Evolutionary conservation across 2,329 filamentous ascomycete genomes (phyloP).

Genomic region (Venturia nashicola): DNA sequence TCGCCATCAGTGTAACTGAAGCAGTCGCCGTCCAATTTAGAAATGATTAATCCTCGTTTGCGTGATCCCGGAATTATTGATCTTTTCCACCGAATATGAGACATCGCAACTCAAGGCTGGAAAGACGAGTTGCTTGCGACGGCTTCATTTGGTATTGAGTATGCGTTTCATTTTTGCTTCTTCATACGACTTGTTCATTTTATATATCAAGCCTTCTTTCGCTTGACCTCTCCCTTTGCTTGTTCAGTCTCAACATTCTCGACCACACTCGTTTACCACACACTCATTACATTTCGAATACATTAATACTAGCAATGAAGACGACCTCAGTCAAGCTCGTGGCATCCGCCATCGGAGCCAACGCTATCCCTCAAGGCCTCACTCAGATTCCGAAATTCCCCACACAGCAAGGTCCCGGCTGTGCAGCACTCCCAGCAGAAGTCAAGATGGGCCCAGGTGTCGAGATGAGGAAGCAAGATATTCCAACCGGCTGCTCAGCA

Average conservation of each 20-base stretch:
- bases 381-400: background rate
- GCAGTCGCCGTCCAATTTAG: background rate
- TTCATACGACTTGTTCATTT: background rate
- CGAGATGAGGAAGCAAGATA: constrained; percentile 4
- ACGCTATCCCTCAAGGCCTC: background rate
- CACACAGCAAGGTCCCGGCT: background rate
- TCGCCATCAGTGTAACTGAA: too few relatives aligned
- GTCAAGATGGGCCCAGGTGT: constrained; percentile 1
- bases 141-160: background rate
- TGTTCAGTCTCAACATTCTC: background rate
- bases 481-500: constrained; percentile 5
- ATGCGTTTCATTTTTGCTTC: background rate
- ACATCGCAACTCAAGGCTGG: background rate
- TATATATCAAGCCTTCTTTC: background rate
- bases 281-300: background rate
- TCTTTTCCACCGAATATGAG: background rate
- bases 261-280: background rate
- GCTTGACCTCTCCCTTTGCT: background rate
- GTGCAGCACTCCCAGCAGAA: background rate
- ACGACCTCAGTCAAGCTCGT: background rate
- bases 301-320: background rate
- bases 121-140: background rate
- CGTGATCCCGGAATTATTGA: background rate
- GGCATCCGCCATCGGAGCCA: background rate
- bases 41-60: background rate